Evolutionary conservation across 257 asterid species (phyloP), one percentile per base, ranked within the genome.

Genomic region (Capsicum baccatum): DNA sequence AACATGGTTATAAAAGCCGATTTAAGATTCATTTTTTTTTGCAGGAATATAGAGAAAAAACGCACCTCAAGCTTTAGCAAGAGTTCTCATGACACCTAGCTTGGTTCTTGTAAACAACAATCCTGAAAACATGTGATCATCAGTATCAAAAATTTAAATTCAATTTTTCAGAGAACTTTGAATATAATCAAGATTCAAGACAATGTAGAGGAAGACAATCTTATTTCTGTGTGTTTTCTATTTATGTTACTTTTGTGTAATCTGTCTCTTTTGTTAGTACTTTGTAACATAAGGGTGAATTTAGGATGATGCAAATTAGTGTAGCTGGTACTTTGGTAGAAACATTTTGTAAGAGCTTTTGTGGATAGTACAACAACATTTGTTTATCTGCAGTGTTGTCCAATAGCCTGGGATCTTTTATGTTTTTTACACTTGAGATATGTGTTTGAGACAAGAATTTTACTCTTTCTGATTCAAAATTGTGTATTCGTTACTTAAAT

Each of bases 121-220:
- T 9, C 54, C 39, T n/a, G 76, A 47, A 60, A 68, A 81, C 84
- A 62, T 62, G 69, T 81, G 12, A 10, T 81, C 59, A 13, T 12
- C 4, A 16, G 1, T 33, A 81, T 81, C 74, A 42, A 44, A 10
- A 69, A 8, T 39, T 13, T 69, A 69, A 69, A 69, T 39, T 12
- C 78, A 68, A 54, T 15, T 68, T 39, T 1, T 68, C 8, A 39
- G 6, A 8, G 8, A 16, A 14, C 1, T 48, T 69, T 42, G 55
- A 35, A 39, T 69, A 15, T 11, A 39, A 16, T 69, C 78, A 69
- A 69, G 15, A 17, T 11, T 69, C 78, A 69, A 39, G 15, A 17
- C 47, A 66, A 0, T 39, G 78, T 39, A 14, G 50, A 68, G 54
- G 1, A 26, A 26, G 33, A 26, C 33, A 26, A 26, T 26, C 1